phyloP scores from a whole-genome alignment of 257 asterid species.

The Cruciata laevipes region DNA sequence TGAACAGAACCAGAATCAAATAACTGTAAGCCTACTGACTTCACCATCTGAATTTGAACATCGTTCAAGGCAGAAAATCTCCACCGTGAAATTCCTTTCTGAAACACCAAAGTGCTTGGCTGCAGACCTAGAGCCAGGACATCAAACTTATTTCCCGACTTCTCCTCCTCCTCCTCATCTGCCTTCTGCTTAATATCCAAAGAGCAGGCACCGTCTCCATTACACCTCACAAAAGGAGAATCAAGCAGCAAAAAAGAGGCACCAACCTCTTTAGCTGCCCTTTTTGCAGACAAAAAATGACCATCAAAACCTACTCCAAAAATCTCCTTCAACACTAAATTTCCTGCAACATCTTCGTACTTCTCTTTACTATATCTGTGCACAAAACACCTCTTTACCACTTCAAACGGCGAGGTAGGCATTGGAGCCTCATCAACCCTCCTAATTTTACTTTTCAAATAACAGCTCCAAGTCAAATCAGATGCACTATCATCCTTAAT shows the following conservation, averaged over 20 bases:
- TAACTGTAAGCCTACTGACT: constrained; percentile 41
- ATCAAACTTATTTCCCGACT: constrained; percentile 24
- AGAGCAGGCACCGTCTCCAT: constrained; percentile 15
- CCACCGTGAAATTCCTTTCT: constrained; percentile 28
- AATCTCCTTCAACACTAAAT: constrained; percentile 67
- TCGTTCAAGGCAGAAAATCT: constrained; percentile 34
- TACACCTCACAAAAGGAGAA: constrained; percentile 55
- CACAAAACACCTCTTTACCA: constrained; percentile 64
- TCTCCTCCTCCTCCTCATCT: constrained; percentile 14
- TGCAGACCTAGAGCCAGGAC: constrained; percentile 30
- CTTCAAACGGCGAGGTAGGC: constrained; percentile 82
- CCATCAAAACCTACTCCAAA: constrained; percentile 79
- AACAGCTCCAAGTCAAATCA: constrained; percentile 5
- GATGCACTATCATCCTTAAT: constrained; percentile 19
- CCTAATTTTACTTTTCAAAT: constrained; percentile 10
- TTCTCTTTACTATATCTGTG: constrained; percentile 55
- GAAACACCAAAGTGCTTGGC: constrained; percentile 34
- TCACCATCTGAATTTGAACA: constrained; percentile 55
- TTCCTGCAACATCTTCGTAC: constrained; percentile 82
- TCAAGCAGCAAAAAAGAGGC: constrained; percentile 69
- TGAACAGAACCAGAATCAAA: constrained; percentile 23
- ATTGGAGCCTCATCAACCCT: constrained; percentile 28
- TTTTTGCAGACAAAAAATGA: constrained; percentile 63
- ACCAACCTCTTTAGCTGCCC: constrained; percentile 80
- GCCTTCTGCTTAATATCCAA: constrained; percentile 19